Percentiles rank a stretch among this genome's conserved stretches.
These are phyloP conservation scores for Fusarium zealandicum DNA, from an alignment of 2,329 filamentous ascomycete species.

Conservation along the genomic window DNA sequence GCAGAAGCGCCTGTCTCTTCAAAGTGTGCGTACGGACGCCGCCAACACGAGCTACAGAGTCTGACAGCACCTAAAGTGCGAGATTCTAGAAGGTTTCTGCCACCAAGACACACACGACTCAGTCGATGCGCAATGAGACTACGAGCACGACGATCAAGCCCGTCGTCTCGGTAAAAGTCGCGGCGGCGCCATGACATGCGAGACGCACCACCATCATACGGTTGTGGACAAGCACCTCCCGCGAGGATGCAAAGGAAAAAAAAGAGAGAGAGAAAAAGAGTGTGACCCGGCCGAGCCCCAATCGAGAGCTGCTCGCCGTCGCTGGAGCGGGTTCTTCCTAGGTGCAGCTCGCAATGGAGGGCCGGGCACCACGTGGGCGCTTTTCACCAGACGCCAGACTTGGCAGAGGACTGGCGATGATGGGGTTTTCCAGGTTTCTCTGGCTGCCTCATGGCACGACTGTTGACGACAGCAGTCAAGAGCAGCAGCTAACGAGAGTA, in stretches of 20 bases:
- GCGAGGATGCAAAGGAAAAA: neutral
- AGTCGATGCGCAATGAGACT: constrained; percentile 9
- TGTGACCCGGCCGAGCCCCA: constrained; percentile 21
- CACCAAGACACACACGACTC: constrained; percentile 1
- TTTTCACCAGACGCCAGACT: constrained; percentile 24
- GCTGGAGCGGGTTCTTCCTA: constrained; percentile 19
- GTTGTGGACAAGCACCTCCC: constrained; percentile 26
- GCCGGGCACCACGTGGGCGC: constrained; percentile 37
- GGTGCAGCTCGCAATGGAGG: constrained; percentile 29
- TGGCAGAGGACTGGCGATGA: constrained; percentile 15
- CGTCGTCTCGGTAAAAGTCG: constrained; percentile 6
- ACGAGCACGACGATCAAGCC: constrained; percentile 13
- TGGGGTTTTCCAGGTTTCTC: constrained; percentile 25
- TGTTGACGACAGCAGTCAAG: constrained; percentile 15
- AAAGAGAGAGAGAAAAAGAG: no score
- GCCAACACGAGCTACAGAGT: neutral
- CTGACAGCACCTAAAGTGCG: constrained; percentile 1
- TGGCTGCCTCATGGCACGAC: constrained; percentile 5
- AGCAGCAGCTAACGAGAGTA: constrained; percentile 16
- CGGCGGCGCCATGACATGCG: constrained; percentile 25
- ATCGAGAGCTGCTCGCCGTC: constrained; percentile 18
- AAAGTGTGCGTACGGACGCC: neutral
- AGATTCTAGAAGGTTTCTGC: constrained; percentile 32
- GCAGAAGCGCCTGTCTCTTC: constrained; percentile 2
- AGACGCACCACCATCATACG: constrained; percentile 40